Base-by-base conservation (phyloP, 257 asterid species). In the Galeopsis tetrahit region DNA sequence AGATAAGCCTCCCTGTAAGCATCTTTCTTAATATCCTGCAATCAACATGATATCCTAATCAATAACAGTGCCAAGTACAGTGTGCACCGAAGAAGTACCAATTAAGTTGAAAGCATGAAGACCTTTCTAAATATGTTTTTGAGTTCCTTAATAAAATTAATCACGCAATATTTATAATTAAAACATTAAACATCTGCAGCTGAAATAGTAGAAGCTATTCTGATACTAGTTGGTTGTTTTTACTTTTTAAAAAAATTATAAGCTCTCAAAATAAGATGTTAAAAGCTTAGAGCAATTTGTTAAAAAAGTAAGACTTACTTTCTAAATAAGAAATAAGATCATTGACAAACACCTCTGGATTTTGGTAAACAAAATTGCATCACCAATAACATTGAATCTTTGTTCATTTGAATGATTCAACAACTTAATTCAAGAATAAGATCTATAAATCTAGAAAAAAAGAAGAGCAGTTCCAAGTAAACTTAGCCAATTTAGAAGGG, bases 1-100 rank as follows among this genome's bases (percentile, higher is more conserved):
- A 87, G 77, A 84, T 83, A 87, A 55, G 99, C 98, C 78, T 95
- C 98, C 85, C 96, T 83, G 76, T 85, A 95, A 70, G 97, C 90
- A 79, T 95, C 97, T 85, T 84, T 92, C 82, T 83, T 95, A 5
- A 85, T 82, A 81, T 89, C 98, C 99, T 95, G 87, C 88, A 82
- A 76, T 66, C 10, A 80, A 63, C 39, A 78, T 57, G 61, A 44
- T 48, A 14, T 35, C 53, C n/a, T 80, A 74, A 76, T 81, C 68
- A 83, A 65, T 72, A 63, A 70, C 7, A 31, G 13, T 15, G 52
- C 8, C 68, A 7, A 17, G 13, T 15, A 46, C 8, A 40, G 51
- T 48, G 38, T 49, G 48, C 55, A 66, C 10, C 36, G 34, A 69
- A 33, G 56, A 68, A 63, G 39, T 21, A 76, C 40, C 55, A 44